These are phyloP conservation scores for Podosphaera xanthii DNA, from an alignment of 2,329 filamentous ascomycete genomes.

Conservation along the genomic window DNA sequence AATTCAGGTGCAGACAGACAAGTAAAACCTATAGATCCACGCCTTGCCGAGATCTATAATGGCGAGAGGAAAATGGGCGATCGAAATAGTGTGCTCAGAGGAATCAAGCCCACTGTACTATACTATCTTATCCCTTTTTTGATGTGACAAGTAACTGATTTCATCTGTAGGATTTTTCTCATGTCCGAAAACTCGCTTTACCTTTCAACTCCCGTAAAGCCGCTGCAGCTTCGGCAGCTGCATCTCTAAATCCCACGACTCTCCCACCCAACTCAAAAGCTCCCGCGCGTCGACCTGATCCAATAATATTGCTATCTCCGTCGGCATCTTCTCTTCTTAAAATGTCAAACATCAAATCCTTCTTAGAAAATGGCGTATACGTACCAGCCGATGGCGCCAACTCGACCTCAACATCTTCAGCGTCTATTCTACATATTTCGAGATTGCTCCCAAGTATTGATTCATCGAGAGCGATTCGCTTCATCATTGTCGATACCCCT, in stretches of 20 bases:
- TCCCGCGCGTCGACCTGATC: constrained; percentile 35
- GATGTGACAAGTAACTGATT: constrained; percentile 2
- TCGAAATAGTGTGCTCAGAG: constrained; percentile 67
- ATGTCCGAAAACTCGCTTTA: constrained; percentile 67
- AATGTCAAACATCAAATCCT: constrained; percentile 87
- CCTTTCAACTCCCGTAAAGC: constrained; percentile 46
- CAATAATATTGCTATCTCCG: constrained; percentile 90
- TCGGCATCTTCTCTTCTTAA: constrained; percentile 86
- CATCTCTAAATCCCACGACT: constrained; percentile 21
- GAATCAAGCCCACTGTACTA: constrained; percentile 67
- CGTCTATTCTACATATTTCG: constrained; percentile 59
- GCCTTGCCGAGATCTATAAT: constrained; percentile 71
- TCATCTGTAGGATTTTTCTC: constrained; percentile 62
- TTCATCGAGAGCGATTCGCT: constrained; percentile 52
- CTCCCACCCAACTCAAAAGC: constrained; percentile 31
- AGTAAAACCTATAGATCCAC: constrained; percentile 54
- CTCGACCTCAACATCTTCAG: constrained; percentile 39
- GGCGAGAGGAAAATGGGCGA: constrained; percentile 83
- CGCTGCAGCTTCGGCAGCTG: constrained; percentile 18
- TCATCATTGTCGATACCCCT: constrained; percentile 84
- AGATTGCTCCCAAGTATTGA: constrained; percentile 53
- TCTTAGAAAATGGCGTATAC: constrained; percentile 71
- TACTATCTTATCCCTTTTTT: not conserved
- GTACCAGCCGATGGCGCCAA: constrained; percentile 42
- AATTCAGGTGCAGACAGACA: constrained; percentile 22